Evolutionary conservation across 805 yeast genomes (phyloP).

Genomic region (Candida coquimbonensis): DNA sequence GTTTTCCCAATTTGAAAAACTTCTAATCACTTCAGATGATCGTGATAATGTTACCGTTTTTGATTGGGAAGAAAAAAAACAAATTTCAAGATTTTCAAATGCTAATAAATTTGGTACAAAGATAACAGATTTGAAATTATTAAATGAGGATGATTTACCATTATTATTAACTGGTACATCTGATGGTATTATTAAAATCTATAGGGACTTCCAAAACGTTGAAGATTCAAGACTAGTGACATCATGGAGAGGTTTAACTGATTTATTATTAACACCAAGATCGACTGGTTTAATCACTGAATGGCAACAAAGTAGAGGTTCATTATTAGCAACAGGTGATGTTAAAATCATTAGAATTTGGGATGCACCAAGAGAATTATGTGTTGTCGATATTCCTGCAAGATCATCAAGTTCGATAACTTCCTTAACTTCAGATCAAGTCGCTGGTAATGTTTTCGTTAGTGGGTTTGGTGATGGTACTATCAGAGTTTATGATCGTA

Average conservation of each 20-base stretch:
- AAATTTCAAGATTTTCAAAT: constrained; percentile 65
- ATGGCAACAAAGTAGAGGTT: constrained; percentile 96
- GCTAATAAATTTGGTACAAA: constrained; percentile 84
- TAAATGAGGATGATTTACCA: constrained; percentile 91
- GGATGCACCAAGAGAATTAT: constrained; percentile 94
- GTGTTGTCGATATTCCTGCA: constrained; percentile 84
- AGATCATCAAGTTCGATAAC: constrained; percentile 86
- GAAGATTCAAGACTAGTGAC: constrained; percentile 58
- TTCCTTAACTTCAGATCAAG: constrained; percentile 87
- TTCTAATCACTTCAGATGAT: constrained; percentile 73
- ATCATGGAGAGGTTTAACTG: constrained; percentile 91
- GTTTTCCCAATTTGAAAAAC: constrained; percentile 88
- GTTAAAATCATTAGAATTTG: constrained; percentile 85
- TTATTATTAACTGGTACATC: constrained; percentile 81
- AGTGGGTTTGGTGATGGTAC: constrained; percentile 93
- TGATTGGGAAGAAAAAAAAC: constrained; percentile 70
- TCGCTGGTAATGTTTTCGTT: constrained; percentile 82
- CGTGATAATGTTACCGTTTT: constrained; percentile 77
- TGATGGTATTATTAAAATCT: constrained; percentile 89
- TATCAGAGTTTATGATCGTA: constrained; percentile 82
- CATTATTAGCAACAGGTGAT: constrained; percentile 88
- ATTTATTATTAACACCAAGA: constrained; percentile 70
- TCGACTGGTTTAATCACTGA: constrained; percentile 82
- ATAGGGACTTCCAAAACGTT: constrained; percentile 60
- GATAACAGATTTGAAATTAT: constrained; percentile 75